Evolutionary conservation across 192 early-diverging fungal species (phyloP), one percentile per base, ranked within the genome.

Genomic region (Backusella australiensis): DNA sequence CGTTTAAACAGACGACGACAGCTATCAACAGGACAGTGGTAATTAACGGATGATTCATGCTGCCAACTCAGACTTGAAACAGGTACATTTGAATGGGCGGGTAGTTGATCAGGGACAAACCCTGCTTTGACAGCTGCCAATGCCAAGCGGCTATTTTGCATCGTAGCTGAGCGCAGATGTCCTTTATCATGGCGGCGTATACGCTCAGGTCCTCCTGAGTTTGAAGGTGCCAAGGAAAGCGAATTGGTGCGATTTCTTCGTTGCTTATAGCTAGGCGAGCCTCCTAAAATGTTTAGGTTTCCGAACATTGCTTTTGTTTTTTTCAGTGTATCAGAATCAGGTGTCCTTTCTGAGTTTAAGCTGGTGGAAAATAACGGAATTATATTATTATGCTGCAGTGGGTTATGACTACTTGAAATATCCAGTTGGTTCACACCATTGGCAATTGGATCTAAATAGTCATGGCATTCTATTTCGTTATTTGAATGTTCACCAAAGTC

Each of bases 241-340:
- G 88, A 89, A 34, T 78, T 82, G 35, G 88, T 85, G n/a, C 88
- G 82, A 63, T 90, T 82, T 34, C 90, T 81, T 34, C 92, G 84
- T 77, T 93, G 91, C 76, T 93, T 93, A 82, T 92, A 93, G 2
- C 86, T 90, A 63, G 90, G 89, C 0, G 90, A 89, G 4, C 89
- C 89, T 38, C 91, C 92, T 75, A 92, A 89, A 11, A 93, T 80
- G 8, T 87, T 82, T 46, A 91, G 86, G n/a, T 87, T 81, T 29
- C 88, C 88, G 79, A 88, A 84, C 49, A 89, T 67, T 7, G 79
- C 38, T 39, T 78, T 76, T 46, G 76, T 76, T 23, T 75, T 73
- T 46, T 73, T 49, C 11, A 76, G 34, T 19, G 77, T 46, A 34
- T 79, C 79, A 56, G 84, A 32, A 81, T 84, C 76, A 71, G 75